phyloP scores from a whole-genome alignment of 75 land plant genomes.

The Ceratopteris richardii region DNA sequence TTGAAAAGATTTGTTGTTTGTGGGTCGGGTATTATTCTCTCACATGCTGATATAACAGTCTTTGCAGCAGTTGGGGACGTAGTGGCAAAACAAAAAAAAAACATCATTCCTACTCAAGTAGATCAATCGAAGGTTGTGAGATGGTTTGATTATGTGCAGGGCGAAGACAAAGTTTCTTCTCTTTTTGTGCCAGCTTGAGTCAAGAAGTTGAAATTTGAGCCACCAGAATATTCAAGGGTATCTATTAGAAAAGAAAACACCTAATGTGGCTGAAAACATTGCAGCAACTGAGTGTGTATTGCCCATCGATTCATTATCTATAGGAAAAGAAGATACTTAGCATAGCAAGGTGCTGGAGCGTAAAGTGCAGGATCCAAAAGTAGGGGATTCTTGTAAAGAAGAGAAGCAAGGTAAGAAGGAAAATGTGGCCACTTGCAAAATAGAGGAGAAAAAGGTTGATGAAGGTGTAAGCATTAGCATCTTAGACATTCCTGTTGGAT shows the following conservation, averaged over 20 bases:
- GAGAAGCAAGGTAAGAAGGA: slow-evolving; percentile 37
- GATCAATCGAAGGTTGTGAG: too few relatives aligned
- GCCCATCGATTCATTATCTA: not conserved
- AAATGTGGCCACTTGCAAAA: slow-evolving; percentile 13
- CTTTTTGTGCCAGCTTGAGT: slow-evolving; percentile 31
- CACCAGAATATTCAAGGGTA: slow-evolving; percentile 24
- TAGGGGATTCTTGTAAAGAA: slow-evolving; percentile 11
- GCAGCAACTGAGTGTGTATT: slow-evolving; percentile 12
- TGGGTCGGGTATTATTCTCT: too few relatives aligned
- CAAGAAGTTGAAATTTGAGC: slow-evolving; percentile 39
- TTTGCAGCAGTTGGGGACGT: too few relatives aligned
- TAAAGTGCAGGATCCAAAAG: not conserved
- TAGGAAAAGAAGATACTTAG: slow-evolving; percentile 20
- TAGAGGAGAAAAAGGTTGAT: slow-evolving; percentile 44
- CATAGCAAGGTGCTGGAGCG: not conserved
- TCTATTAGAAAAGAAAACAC: slow-evolving; percentile 15
- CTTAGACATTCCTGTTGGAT: slow-evolving; percentile 75
- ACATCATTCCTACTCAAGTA: too few relatives aligned
- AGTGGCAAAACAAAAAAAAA: too few relatives aligned
- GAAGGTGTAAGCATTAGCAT: slow-evolving; percentile 47
- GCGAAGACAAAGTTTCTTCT: slow-evolving; percentile 36
- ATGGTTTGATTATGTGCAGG: too few relatives aligned
- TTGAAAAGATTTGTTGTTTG: too few relatives aligned
- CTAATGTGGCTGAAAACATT: slow-evolving; percentile 6
- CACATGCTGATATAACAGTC: too few relatives aligned